Base-by-base conservation (phyloP, 2,329 filamentous ascomycete species). In the Alternaria viburni region DNA sequence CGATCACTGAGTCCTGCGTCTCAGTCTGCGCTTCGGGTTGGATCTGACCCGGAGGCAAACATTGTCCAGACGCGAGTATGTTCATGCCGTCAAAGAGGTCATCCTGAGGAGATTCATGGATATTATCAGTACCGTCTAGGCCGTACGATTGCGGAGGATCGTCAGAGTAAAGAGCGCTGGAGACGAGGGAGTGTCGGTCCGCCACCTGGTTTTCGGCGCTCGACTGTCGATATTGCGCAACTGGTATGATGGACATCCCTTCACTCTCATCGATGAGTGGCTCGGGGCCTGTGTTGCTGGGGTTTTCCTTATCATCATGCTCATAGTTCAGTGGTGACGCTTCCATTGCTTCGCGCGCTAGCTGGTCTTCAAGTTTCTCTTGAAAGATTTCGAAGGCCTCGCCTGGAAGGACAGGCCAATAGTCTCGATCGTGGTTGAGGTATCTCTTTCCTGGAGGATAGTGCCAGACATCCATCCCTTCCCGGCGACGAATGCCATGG, bases 231-330 rank as follows among this genome's bases (percentile, higher is more conserved):
- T 69, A 68, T 21, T 68, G 61, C 25, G 69, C 65, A 21, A 57
- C 64, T 28, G 71, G 65, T 11, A 70, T 65, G 45, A 73, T 55
- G 9, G 61, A 62, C 2, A 73, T 54, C 6, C 64, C 55, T 12
- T 62, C 44, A 6, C 57, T 19, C 21, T 56, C 28, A 15, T 65
- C 54, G 12, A 57, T 32, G 17, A 9, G 26, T 2, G 57, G 52
- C 15, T 59, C 58, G 4, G 58, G 36, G 10, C 65, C 64, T 11
- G 43, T 28, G 21, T 47, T 50, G 12, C 50, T 51, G 10, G 44
- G 19, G 51, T 73, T 74, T 32, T 74, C 72, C 44, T 74, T 74
- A 41, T 73, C 63, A 13, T 72, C 71, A 25, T 71, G 62, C 10
- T 72, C 64, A 43, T 65, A 69, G n/a, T 64, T 49, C 19, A 68